Evolutionary conservation across 2,329 filamentous ascomycete genomes (phyloP).

Genomic region (Cladosporium halotolerans): DNA sequence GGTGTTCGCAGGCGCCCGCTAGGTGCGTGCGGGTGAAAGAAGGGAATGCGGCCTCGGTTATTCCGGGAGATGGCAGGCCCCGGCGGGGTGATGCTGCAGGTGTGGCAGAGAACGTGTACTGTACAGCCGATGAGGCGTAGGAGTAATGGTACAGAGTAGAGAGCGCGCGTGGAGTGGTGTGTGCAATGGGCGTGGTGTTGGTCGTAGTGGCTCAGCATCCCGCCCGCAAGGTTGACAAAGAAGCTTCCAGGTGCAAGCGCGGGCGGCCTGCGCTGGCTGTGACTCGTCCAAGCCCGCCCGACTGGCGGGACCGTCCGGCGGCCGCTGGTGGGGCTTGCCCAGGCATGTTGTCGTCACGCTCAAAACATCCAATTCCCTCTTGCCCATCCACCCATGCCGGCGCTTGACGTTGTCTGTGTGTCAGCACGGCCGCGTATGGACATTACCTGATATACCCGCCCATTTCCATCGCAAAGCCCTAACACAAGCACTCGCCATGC

Average conservation of each 20-base stretch:
- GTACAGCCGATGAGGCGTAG: neutral
- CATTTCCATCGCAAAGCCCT: neutral
- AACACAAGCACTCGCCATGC: slow-evolving; percentile 53
- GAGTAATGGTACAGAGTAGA: too few relatives aligned
- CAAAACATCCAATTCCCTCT: slow-evolving; percentile 4
- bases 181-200: too few relatives aligned
- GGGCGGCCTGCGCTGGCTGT: too few relatives aligned
- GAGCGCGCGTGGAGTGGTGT: too few relatives aligned
- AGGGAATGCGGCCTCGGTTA: neutral
- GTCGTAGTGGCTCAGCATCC: neutral
- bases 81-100: neutral
- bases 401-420: neutral
- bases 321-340: too few relatives aligned
- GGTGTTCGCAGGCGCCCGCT: slow-evolving; percentile 3
- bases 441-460: neutral
- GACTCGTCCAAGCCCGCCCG: too few relatives aligned
- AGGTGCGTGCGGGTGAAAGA: neutral
- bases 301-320: too few relatives aligned
- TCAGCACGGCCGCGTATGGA: neutral
- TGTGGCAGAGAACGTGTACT: neutral
- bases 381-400: neutral
- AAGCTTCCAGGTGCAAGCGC: neutral
- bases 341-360: neutral
- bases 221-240: neutral
- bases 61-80: neutral